These are phyloP conservation scores for Dimocarpus longan DNA, from an alignment of 345 rosid species.

Conservation along the genomic window DNA sequence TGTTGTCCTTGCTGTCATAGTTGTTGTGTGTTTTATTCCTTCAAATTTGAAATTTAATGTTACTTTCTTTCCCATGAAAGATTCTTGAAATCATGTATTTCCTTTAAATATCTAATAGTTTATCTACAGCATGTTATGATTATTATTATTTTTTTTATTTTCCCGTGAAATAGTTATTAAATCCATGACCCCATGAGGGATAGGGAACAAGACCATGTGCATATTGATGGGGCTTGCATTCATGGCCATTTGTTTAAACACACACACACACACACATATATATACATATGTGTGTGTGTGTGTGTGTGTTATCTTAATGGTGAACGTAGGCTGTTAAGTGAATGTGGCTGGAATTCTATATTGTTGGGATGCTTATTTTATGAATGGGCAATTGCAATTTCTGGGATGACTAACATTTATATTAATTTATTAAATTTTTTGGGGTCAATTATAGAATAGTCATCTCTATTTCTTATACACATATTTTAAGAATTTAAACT, in stretches of 20 bases:
- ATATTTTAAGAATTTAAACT: conserved; percentile 13
- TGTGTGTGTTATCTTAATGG: too few species aligned
- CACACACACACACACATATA: background rate
- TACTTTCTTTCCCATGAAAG: conserved; percentile 16
- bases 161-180: conserved; percentile 6
- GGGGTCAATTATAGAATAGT: conserved; percentile 13
- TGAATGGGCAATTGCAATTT: background rate
- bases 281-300: background rate
- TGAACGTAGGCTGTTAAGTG: conserved; percentile 15
- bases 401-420: background rate
- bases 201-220: conserved; percentile 74
- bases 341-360: conserved; percentile 20
- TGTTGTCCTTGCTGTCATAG: conserved; percentile 32
- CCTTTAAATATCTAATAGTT: background rate
- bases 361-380: background rate
- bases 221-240: conserved; percentile 45
- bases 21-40: conserved; percentile 43
- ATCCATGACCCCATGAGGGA: conserved; percentile 19
- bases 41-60: conserved; percentile 24
- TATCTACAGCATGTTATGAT: background rate
- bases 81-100: conserved; percentile 32
- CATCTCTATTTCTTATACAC: background rate
- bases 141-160: background rate
- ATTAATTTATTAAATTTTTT: conserved; percentile 7
- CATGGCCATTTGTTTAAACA: conserved; percentile 39